Evolutionary conservation across 2,329 filamentous ascomycete genomes (phyloP).

Genomic region (Elsinoe australis): DNA sequence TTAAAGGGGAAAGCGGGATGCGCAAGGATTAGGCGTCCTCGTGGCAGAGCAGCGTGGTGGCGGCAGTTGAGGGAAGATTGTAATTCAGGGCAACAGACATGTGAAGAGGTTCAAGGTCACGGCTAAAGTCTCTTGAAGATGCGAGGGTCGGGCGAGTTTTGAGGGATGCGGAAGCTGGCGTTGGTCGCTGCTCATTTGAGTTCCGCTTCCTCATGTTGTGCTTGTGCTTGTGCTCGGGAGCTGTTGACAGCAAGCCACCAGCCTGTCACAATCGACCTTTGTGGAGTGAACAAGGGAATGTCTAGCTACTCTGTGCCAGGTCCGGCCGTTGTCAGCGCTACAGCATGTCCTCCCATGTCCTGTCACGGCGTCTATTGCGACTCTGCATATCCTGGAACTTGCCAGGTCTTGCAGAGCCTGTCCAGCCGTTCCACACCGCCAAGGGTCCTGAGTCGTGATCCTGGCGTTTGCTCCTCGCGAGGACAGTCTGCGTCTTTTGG

Average conservation of each 20-base stretch:
- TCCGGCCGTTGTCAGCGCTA: too few species aligned
- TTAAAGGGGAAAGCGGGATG: conserved; percentile 11
- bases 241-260: too few species aligned
- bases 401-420: conserved; percentile 5
- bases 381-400: conserved; percentile 4
- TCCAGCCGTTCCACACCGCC: conserved; percentile 3
- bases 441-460: conserved; percentile 3
- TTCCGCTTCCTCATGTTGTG: conserved; percentile 1
- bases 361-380: too few species aligned
- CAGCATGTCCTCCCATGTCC: too few species aligned
- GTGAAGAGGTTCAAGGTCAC: background rate
- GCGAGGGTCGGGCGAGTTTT: background rate
- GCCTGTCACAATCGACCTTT: too few species aligned
- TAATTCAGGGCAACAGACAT: conserved; percentile 1
- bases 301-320: too few species aligned
- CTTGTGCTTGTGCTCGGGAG: too few species aligned
- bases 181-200: conserved; percentile 7
- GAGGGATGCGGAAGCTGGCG: conserved; percentile 7
- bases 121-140: too few species aligned
- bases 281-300: too few species aligned
- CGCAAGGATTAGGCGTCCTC: conserved; percentile 13
- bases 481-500: too few species aligned
- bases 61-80: conserved; percentile 10
- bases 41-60: conserved; percentile 4
- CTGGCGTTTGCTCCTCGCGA: too few species aligned